Evolutionary conservation across 2,329 filamentous ascomycete species (phyloP), one percentile per base, ranked within the genome.

Genomic region (Fusarium setosum): DNA sequence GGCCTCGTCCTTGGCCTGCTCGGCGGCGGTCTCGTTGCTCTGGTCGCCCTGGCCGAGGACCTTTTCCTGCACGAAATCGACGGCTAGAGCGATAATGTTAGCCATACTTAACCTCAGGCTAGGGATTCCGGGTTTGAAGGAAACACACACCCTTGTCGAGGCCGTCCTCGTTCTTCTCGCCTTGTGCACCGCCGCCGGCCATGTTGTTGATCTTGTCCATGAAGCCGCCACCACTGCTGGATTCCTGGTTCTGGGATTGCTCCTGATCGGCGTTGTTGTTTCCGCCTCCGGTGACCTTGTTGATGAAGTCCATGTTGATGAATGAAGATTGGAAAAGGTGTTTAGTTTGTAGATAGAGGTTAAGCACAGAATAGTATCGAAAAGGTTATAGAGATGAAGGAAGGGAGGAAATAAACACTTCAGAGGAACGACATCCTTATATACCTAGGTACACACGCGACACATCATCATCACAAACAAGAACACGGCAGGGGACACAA

Each of bases 1-100:
- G 75, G 91, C 83, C 77, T 93, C 90, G 75, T 96, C 93, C 81
- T 95, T 94, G 70, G 90, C 91, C 80, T 96, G 92, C 80, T 96
- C 93, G 18, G 88, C 74, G 6, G 92, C 92, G 49, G 78, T 83
- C 77, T 91, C 91, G 75, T 93, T 92, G 79, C 86, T 82, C 81
- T 96, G 92, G 44, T 86, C 74, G 17, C 92, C 92, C 68, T 88
- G 81, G 34, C 88, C 88, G 15, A 96, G 74, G 75, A 94, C 80
- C 65, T 92, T 88, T 78, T 96, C 88, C 79, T 96, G 93, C 21
- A 94, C 86, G 65, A 85, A 88, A 77, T 96, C 92, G 82, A 95
- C 82, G 51, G 87, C 92, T 95, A 10, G 40, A 4, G 9, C 11
- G 0, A 6, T 1, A 6, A 40, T 23, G 32, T 52, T 6, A 35